Evolutionary conservation across 768 basidiomycete species (phyloP).

Genomic region (Rhodotorula graminis): DNA sequence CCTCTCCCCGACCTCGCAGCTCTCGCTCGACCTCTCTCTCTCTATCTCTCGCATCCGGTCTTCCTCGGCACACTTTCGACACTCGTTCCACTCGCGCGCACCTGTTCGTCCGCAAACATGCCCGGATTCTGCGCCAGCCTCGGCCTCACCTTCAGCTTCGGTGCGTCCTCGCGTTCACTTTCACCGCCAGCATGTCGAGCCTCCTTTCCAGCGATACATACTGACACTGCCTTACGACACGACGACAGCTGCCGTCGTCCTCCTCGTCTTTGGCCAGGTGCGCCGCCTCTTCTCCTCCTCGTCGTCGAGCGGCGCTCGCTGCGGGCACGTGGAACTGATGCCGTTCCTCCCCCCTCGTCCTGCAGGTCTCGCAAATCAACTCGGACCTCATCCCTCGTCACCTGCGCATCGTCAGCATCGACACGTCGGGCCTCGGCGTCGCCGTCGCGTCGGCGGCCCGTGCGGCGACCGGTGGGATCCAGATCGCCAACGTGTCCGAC

Average conservation of each 20-base stretch:
- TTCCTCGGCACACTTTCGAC: too few relatives aligned
- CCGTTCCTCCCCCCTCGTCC: background rate
- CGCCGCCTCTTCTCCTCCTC: background rate
- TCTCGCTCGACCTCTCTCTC: background rate
- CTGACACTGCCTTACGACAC: too few relatives aligned
- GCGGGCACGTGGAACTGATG: background rate
- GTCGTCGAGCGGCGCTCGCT: too few relatives aligned
- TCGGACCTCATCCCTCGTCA: slow-evolving; percentile 32
- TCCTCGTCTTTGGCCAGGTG: slow-evolving; percentile 32
- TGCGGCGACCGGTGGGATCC: background rate
- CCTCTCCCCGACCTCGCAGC: background rate
- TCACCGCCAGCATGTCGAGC: too few relatives aligned
- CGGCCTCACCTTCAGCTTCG: background rate
- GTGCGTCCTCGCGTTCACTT: background rate
- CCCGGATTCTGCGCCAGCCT: slow-evolving; percentile 1
- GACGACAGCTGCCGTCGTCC: slow-evolving; percentile 6
- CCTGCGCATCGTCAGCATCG: slow-evolving; percentile 35
- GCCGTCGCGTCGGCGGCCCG: slow-evolving; percentile 9
- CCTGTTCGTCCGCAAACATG: background rate
- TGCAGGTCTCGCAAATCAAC: slow-evolving; percentile 37
- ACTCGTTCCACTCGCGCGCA: background rate
- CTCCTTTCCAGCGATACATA: too few relatives aligned
- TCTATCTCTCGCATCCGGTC: too few relatives aligned
- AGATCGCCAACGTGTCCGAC: slow-evolving; percentile 5
- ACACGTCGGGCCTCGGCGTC: slow-evolving; percentile 31